Base-by-base conservation (phyloP, 1,284 basidiomycete genomes). In the Ceratobasidium sp. region DNA sequence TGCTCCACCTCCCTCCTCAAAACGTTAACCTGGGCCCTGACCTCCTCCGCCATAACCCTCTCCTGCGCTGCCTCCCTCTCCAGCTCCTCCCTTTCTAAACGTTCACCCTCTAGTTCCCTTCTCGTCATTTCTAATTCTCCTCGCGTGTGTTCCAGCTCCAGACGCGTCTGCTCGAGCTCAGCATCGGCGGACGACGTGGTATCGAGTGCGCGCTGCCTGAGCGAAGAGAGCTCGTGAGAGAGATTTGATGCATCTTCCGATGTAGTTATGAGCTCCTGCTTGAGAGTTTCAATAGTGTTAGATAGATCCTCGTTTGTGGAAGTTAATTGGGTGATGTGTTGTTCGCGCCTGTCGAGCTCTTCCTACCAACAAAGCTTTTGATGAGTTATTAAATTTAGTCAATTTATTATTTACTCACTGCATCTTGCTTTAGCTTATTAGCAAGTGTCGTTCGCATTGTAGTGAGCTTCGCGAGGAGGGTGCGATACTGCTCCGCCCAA, bases 361-460 rank as follows among this genome's bases (percentile, higher is more conserved):
- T 98, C 96, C 95, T 98, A 84, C 77, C 47, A 52, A 58, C 21
- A 63, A 23, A 5, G 35, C 4, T 11, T 11, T 38, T 47, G 58
- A 28, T 47, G 9, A 49, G 46, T 47, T 49, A 6, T 5, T 18
- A 5, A 23, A n/a, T 9, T 13, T 30, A 26, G 43, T 8, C 21
- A 30, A 57, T 18, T 71, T 5, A 74, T 38, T 18, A 43, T 35
- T n/a, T 63, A 89, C 94, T 80, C 83, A 98, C 96, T 77, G 98
- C 97, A 83, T 99, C 98, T 81, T 98, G 94, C 80, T 93, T 90
- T 72, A 99, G 85, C 81, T 98, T 97, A 79, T 96, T 96, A 47
- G 96, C 96, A 30, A 99, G 85, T 4, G 94, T 94, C 32, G 90
- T 93, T 16, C 96, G 88, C 96, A 99, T 98, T 43, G 91, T 88